A percentile compares a stretch with the other conserved stretches of the same genome.
These are phyloP conservation scores for Rhizophlyctis rosea DNA, from an alignment of 192 early-diverging fungal genomes.

Conservation along the genomic window DNA sequence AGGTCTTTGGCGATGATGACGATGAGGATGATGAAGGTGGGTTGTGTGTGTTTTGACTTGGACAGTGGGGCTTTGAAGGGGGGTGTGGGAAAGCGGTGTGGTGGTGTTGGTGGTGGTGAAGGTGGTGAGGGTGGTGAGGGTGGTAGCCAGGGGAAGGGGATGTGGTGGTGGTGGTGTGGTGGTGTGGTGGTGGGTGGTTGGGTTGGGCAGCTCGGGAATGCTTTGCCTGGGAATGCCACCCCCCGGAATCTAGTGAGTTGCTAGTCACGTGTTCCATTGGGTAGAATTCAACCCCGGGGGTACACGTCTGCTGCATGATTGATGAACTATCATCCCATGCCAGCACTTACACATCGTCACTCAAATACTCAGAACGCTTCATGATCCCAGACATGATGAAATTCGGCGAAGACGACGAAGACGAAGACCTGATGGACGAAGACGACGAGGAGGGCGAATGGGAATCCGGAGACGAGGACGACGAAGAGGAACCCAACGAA, in stretches of 20 bases:
- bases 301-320: too few species aligned
- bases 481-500: constrained; percentile 43
- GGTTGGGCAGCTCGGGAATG: too few species aligned
- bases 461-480: constrained; percentile 38
- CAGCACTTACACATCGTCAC: too few species aligned
- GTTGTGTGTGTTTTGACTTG: constrained; percentile 4
- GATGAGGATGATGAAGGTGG: constrained; percentile 40
- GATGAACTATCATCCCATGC: too few species aligned
- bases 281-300: too few species aligned
- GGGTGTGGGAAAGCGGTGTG: neutral
- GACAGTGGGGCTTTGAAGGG: neutral
- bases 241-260: too few species aligned
- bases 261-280: neutral
- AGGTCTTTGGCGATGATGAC: constrained; percentile 45
- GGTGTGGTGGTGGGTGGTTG: too few species aligned
- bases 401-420: constrained; percentile 34
- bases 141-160: constrained; percentile 31
- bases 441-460: constrained; percentile 37
- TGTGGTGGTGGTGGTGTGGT: too few species aligned
- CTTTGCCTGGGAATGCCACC: too few species aligned
- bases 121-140: constrained; percentile 33
- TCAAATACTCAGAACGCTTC: too few species aligned
- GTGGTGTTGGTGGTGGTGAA: constrained; percentile 12
- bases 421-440: constrained; percentile 36
- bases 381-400: neutral